A percentile compares a stretch with the other conserved stretches of the same genome.
Evolutionary conservation across 495 filamentous ascomycete genomes (phyloP).

Genomic region (Aspergillus biplanus): DNA sequence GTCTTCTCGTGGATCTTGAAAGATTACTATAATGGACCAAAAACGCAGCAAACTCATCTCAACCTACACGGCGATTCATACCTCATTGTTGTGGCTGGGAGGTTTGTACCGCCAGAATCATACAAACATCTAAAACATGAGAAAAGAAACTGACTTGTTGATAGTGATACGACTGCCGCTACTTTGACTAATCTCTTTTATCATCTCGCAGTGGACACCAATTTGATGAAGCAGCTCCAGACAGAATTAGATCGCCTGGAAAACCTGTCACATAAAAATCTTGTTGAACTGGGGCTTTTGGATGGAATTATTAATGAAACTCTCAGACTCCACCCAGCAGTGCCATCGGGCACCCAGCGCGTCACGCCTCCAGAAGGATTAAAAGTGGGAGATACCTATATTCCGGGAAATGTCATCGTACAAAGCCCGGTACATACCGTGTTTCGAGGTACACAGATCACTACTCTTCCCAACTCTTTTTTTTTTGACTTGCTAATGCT

Average conservation of each 20-base stretch:
- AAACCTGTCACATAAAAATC: slow-evolving; percentile 14
- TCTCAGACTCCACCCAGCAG: slow-evolving; percentile 43
- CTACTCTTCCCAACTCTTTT: neutral
- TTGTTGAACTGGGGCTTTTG: slow-evolving; percentile 28
- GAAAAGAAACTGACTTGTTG: neutral
- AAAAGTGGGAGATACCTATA: slow-evolving; percentile 28
- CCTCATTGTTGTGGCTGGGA: slow-evolving; percentile 47
- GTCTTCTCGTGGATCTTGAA: slow-evolving; percentile 39
- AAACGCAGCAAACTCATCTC: slow-evolving; percentile 26
- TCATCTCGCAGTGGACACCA: slow-evolving; percentile 31
- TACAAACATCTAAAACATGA: neutral
- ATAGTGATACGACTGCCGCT: slow-evolving; percentile 42
- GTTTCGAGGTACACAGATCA: slow-evolving; percentile 29
- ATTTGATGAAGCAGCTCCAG: slow-evolving; percentile 25
- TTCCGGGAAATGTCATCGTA: slow-evolving; percentile 37
- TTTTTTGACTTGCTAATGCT: neutral
- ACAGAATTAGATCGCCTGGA: slow-evolving; percentile 27
- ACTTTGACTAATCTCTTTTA: slow-evolving; percentile 39
- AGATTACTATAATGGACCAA: slow-evolving; percentile 29
- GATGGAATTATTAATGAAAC: slow-evolving; percentile 58
- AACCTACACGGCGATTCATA: slow-evolving; percentile 40
- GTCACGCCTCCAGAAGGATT: slow-evolving; percentile 28
- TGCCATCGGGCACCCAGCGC: slow-evolving; percentile 26
- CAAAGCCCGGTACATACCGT: slow-evolving; percentile 31
- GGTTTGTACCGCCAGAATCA: slow-evolving; percentile 26